Percentiles rank a stretch among this genome's conserved stretches.
phyloP scores from a whole-genome alignment of 2,329 filamentous ascomycete genomes.

The Waltergamsia citrina region DNA sequence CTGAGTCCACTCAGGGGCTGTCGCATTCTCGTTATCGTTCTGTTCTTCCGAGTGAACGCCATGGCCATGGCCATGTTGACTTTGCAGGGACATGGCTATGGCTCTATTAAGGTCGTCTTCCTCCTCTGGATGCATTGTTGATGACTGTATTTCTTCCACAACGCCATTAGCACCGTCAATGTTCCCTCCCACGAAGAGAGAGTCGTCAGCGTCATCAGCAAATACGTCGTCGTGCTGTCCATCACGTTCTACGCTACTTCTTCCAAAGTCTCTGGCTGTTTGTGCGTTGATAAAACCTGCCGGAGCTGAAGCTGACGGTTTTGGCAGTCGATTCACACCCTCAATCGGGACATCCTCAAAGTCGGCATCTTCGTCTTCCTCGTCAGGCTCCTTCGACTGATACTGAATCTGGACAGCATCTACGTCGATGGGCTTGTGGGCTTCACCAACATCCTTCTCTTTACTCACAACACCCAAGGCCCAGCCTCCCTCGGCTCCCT shows the following conservation, averaged over 20 bases:
- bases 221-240: slow-evolving; percentile 9
- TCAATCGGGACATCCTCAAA: slow-evolving; percentile 93
- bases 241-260: too few relatives aligned
- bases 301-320: slow-evolving; percentile 19
- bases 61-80: slow-evolving; percentile 36
- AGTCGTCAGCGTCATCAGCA: slow-evolving; percentile 35
- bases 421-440: slow-evolving; percentile 85
- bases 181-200: slow-evolving; percentile 34
- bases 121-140: slow-evolving; percentile 26
- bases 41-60: slow-evolving; percentile 25
- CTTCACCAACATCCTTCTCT: slow-evolving; percentile 68
- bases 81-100: slow-evolving; percentile 76
- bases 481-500: slow-evolving; percentile 91
- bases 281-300: slow-evolving; percentile 9
- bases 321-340: slow-evolving; percentile 77
- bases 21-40: slow-evolving; percentile 32
- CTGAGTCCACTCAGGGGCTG: slow-evolving; percentile 44
- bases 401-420: slow-evolving; percentile 56
- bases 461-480: slow-evolving; percentile 87
- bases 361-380: slow-evolving; percentile 62
- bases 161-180: slow-evolving; percentile 12
- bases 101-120: slow-evolving; percentile 64
- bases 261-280: not conserved
- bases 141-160: slow-evolving; percentile 21
- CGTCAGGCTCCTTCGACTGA: slow-evolving; percentile 47